Base-by-base conservation (phyloP, 805 yeast species). In the Ogataea nakhonphanomensis region DNA sequence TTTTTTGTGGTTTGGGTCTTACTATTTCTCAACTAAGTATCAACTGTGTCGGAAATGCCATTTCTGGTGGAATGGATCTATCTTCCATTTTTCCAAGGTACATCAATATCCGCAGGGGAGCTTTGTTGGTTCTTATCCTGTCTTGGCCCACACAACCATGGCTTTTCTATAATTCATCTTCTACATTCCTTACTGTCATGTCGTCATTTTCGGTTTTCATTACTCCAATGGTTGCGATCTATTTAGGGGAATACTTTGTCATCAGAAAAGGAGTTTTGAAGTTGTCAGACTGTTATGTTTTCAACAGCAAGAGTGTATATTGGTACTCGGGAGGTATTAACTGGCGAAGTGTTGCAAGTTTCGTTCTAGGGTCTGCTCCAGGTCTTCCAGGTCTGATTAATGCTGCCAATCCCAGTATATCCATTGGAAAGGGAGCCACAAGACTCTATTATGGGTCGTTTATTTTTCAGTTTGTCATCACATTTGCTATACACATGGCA, bases 41-140 rank as follows among this genome's bases (percentile, higher is more conserved):
- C 49, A 67, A 66, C 39, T 62, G 67, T 30, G 59, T 67, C 25
- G 65, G 66, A 27, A 61, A 66, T 39, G 71, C 69, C 36, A 58
- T 69, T 32, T 59, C 74, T 37, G 75, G 74, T n/a, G 79, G 77
- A 23, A 75, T 73, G 63, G 79, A 74, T 45, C 45, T 75, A 44
- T 67, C 76, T 20, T 75, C 71, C 37, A 49, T 74, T 44, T 61
- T 65, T 39, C 78, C 77, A 22, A 54, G 58, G 30, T 69, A 61
- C 48, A 53, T 73, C 47, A 68, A 68, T 49, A 67, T 73, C 36
- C 57, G 64, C 34, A 56, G 77, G 34, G 81, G 80, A 14, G 69
- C 75, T 30, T 54, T 67, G 49, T 47, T 73, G 37, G 64, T 63
- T 25, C 55, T 54, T 12, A 25, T 59, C 12, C 46, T 64, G n/a